Base-by-base conservation (phyloP, 2,329 filamentous ascomycete species). In the Diaporthe sp. region DNA sequence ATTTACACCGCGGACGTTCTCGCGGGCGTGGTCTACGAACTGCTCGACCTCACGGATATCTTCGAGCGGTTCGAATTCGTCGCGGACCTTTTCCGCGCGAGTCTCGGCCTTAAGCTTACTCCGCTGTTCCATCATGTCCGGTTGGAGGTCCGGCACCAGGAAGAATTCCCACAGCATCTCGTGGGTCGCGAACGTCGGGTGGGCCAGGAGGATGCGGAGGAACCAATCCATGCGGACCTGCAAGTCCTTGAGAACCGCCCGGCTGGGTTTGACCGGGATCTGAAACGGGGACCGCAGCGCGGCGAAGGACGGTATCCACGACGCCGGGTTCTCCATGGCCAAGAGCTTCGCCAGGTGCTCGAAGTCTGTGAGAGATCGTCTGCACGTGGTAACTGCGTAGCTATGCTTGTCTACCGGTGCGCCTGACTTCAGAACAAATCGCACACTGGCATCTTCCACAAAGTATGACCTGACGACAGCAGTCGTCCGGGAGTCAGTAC, bases 151-250 rank as follows among this genome's bases (percentile, higher is more conserved):
- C 1, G 97, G 97, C 17, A 99, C 96, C 0, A 99, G 89, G 84
- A 99, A 98, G 85, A 99, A 99, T 80, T 99, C 97, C 97, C 97
- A 99, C 2, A 99, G 89, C 90, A 98, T 95, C 85, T 99, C 97
- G 81, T 99, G 97, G 0, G 95, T 98, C 0, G 95, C 91, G 82
- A 99, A 98, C 0, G 97, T 98, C 4, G 96, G 94, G 81, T 99
- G 97, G 12, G 91, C 89, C 37, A 99, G 89, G 77, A 99, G 89
- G 25, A 95, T 95, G 78, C 94, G 95, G 79, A 99, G 86, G 80
- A 98, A 98, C 79, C 92, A 93, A 83, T 99, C 95, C 28, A 98
- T 91, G 22, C 94, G 92, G 59, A 95, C 87, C 82, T 99, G 97
- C 70, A 96, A 93, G 79, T 98, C 95, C 77, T 95, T 93, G 53